These are phyloP conservation scores for Trichoderma endophyticum DNA, from an alignment of 2,329 filamentous ascomycete species.

Conservation along the genomic window DNA sequence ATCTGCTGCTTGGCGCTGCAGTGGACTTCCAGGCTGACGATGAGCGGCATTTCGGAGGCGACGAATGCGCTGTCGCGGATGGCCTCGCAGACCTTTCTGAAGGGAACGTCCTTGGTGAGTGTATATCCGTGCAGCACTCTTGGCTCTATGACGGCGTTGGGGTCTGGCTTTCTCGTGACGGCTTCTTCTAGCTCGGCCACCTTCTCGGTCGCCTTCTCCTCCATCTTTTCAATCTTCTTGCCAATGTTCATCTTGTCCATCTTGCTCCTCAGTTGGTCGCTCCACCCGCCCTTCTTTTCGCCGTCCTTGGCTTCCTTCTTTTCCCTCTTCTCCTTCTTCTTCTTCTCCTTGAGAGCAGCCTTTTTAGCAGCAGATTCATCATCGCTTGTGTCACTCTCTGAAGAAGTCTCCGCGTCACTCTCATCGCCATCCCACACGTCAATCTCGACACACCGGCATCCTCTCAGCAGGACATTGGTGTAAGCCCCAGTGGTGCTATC, in stretches of 20 bases:
- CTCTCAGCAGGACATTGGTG: constrained; percentile 75
- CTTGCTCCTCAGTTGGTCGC: constrained; percentile 60
- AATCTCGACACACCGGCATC: constrained; percentile 88
- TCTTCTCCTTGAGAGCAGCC: constrained; percentile 1
- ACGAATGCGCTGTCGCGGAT: constrained; percentile 78
- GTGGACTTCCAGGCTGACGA: constrained; percentile 92
- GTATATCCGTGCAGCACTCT: constrained; percentile 86
- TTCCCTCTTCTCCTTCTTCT: constrained; percentile 46
- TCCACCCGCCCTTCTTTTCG: constrained; percentile 49
- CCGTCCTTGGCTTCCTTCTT: constrained; percentile 43
- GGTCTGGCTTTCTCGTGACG: constrained; percentile 21
- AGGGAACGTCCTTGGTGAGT: constrained; percentile 81
- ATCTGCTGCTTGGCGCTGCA: constrained; percentile 76
- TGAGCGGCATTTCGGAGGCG: constrained; percentile 75
- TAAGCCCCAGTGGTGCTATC: constrained; percentile 86
- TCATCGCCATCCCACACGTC: constrained; percentile 93
- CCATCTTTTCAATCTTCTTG: constrained; percentile 37
- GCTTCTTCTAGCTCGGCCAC: constrained; percentile 4
- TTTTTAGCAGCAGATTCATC: constrained; percentile 39
- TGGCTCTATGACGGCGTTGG: constrained; percentile 56
- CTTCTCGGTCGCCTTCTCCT: constrained; percentile 24
- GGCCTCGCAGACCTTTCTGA: constrained; percentile 78
- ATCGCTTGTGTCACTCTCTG: constrained; percentile 46
- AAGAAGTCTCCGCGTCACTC: constrained; percentile 62
- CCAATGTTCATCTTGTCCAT: constrained; percentile 48